A percentile compares a stretch with the other conserved stretches of the same genome.
These are phyloP conservation scores for Pythium periplocum DNA, from an alignment of 352 stramenopile species.

Conservation along the genomic window DNA sequence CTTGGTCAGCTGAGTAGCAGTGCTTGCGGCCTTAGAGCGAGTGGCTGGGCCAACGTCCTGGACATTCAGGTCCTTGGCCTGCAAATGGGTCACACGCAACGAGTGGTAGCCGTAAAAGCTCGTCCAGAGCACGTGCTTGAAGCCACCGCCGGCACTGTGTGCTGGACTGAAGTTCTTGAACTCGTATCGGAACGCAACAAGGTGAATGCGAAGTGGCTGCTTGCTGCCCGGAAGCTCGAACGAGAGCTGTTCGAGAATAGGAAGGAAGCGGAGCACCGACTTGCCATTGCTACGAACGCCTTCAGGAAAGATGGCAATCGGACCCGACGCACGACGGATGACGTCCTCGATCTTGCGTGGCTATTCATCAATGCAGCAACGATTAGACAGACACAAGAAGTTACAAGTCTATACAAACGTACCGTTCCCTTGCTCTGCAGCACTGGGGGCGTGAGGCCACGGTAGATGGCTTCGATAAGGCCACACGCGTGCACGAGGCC, in stretches of 20 bases:
- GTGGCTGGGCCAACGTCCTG: slow-evolving; percentile 27
- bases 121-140: slow-evolving; percentile 62
- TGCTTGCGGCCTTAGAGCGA: slow-evolving; percentile 11
- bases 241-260: slow-evolving; percentile 57
- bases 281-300: slow-evolving; percentile 79
- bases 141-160: slow-evolving; percentile 51
- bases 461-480: slow-evolving; percentile 59
- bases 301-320: slow-evolving; percentile 73
- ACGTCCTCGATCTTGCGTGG: slow-evolving; percentile 67
- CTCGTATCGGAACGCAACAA: slow-evolving; percentile 78
- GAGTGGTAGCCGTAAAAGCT: slow-evolving; percentile 66
- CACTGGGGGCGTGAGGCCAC: slow-evolving; percentile 44
- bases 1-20: slow-evolving; percentile 30
- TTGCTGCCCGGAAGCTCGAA: slow-evolving; percentile 21
- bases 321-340: slow-evolving; percentile 43
- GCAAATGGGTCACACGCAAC: slow-evolving; percentile 52
- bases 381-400: not conserved
- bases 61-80: slow-evolving; percentile 53
- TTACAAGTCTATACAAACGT: slow-evolving; percentile 3
- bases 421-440: slow-evolving; percentile 29
- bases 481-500: slow-evolving; percentile 61
- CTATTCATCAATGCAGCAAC: slow-evolving; percentile 5
- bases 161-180: slow-evolving; percentile 71
- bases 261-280: slow-evolving; percentile 61
- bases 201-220: slow-evolving; percentile 39